Percentiles rank a stretch among this genome's conserved stretches.
Conservation (phyloP, 2,329 filamentous ascomycete genomes). For the Pseudogymnoascus sp. region DNA sequence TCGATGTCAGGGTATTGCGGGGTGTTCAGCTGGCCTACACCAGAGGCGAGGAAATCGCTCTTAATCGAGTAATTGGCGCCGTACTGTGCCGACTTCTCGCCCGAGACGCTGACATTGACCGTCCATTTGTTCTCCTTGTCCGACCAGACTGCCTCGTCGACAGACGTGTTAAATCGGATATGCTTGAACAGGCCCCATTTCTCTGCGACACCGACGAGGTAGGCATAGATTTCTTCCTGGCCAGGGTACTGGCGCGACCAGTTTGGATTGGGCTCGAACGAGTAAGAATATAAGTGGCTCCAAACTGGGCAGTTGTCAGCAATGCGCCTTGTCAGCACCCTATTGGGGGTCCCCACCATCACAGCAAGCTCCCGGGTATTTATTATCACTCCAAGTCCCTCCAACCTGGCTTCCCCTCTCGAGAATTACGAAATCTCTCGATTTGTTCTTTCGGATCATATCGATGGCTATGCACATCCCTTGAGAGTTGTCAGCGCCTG, state of each 20-base stretch:
- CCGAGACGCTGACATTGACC: slow-evolving; percentile 39
- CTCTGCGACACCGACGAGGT: slow-evolving; percentile 44
- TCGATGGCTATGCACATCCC: slow-evolving; percentile 51
- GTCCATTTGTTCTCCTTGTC: slow-evolving; percentile 44
- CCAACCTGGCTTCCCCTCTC: slow-evolving; percentile 45
- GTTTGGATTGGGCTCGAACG: slow-evolving; percentile 50
- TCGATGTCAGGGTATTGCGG: slow-evolving; percentile 45
- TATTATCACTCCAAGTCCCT: slow-evolving; percentile 47
- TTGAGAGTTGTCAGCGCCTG: slow-evolving; percentile 9
- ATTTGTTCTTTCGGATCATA: slow-evolving; percentile 43
- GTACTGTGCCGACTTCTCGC: slow-evolving; percentile 48
- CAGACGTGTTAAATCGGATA: slow-evolving; percentile 48
- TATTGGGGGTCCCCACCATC: slow-evolving; percentile 31
- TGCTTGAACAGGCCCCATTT: slow-evolving; percentile 48
- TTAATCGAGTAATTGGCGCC: slow-evolving; percentile 42
- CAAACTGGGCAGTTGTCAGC: slow-evolving; percentile 26
- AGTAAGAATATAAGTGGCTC: slow-evolving; percentile 50
- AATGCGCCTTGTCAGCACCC: not conserved
- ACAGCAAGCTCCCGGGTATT: slow-evolving; percentile 47
- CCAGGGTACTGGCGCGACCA: slow-evolving; percentile 52
- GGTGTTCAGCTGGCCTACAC: slow-evolving; percentile 50
- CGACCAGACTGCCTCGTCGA: slow-evolving; percentile 47
- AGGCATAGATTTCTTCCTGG: slow-evolving; percentile 51
- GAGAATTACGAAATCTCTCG: slow-evolving; percentile 47
- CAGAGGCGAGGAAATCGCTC: slow-evolving; percentile 49